A percentile compares a stretch with the other conserved stretches of the same genome.
Evolutionary conservation across 73 alveolate species (phyloP).

Genomic region (Durusdinium trenchii): DNA sequence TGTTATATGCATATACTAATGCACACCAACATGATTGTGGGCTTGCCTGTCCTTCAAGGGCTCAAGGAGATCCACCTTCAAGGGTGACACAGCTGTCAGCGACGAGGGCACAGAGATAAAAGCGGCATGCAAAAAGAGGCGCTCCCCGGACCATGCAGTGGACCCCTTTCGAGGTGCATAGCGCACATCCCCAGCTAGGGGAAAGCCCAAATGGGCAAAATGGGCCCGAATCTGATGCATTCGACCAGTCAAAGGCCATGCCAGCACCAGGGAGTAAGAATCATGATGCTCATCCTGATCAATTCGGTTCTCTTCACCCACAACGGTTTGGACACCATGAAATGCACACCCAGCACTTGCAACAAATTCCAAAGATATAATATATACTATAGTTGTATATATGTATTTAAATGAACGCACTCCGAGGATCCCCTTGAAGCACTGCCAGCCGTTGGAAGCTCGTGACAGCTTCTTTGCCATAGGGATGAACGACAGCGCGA

Average conservation of each 20-base stretch:
- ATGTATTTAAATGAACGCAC: not conserved
- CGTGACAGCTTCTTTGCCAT: conserved; percentile 68
- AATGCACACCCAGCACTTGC: not conserved
- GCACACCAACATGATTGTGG: not conserved
- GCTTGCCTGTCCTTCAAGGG: not conserved
- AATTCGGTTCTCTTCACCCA: too few species aligned
- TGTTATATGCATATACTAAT: not conserved
- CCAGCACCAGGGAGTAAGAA: conserved; percentile 58
- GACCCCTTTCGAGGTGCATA: conserved; percentile 24
- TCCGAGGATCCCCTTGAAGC: not conserved
- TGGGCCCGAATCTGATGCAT: conserved; percentile 86
- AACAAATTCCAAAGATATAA: too few species aligned
- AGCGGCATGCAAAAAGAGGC: conserved; percentile 63
- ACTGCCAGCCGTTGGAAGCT: conserved; percentile 49
- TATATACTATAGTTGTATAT: too few species aligned
- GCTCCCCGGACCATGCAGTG: not conserved
- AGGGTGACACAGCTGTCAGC: conserved; percentile 7
- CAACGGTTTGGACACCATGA: too few species aligned
- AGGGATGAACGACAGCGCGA: conserved; percentile 74
- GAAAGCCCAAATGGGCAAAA: conserved; percentile 73
- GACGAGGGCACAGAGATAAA: not conserved
- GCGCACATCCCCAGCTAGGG: conserved; percentile 84
- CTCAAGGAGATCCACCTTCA: conserved; percentile 27
- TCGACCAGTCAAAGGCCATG: conserved; percentile 79
- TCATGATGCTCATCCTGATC: not conserved